Conservation (phyloP, 2,329 filamentous ascomycete genomes). For the Penicillium sp. region DNA sequence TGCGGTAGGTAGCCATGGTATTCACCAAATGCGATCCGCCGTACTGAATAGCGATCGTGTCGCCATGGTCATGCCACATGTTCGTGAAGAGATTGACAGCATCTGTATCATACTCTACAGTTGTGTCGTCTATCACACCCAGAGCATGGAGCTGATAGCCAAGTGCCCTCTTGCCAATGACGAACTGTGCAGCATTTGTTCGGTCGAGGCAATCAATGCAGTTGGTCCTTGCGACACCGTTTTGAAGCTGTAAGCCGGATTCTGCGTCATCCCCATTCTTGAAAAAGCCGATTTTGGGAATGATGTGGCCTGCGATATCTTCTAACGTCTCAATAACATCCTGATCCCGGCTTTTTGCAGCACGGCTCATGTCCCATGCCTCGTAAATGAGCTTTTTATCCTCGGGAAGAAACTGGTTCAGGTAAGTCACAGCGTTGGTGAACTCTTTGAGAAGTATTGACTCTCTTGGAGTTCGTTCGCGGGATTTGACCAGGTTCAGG, state of each 20-base stretch:
- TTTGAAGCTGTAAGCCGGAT: constrained; percentile 69
- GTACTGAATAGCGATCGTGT: constrained; percentile 97
- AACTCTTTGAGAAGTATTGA: constrained; percentile 88
- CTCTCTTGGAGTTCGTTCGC: constrained; percentile 84
- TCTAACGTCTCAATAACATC: constrained; percentile 94
- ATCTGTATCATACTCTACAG: constrained; percentile 90
- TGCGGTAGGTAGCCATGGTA: constrained; percentile 98
- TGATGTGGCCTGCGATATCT: constrained; percentile 80
- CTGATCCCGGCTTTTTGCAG: constrained; percentile 85
- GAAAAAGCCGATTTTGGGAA: constrained; percentile 87
- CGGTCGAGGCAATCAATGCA: constrained; percentile 97
- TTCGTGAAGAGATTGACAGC: constrained; percentile 94
- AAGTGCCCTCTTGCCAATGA: constrained; percentile 90
- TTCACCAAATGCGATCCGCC: constrained; percentile 97
- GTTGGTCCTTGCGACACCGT: constrained; percentile 90
- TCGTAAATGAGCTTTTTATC: constrained; percentile 88
- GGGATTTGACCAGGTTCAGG: constrained; percentile 83
- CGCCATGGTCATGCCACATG: constrained; percentile 97
- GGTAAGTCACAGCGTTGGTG: constrained; percentile 79
- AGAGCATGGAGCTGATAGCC: constrained; percentile 89
- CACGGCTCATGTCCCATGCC: constrained; percentile 97
- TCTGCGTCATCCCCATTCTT: constrained; percentile 77
- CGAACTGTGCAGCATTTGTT: constrained; percentile 96
- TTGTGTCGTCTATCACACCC: constrained; percentile 75
- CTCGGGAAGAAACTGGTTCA: constrained; percentile 86